phyloP scores from a whole-genome alignment of 345 rosid species.

The Syzygium aromaticum region DNA sequence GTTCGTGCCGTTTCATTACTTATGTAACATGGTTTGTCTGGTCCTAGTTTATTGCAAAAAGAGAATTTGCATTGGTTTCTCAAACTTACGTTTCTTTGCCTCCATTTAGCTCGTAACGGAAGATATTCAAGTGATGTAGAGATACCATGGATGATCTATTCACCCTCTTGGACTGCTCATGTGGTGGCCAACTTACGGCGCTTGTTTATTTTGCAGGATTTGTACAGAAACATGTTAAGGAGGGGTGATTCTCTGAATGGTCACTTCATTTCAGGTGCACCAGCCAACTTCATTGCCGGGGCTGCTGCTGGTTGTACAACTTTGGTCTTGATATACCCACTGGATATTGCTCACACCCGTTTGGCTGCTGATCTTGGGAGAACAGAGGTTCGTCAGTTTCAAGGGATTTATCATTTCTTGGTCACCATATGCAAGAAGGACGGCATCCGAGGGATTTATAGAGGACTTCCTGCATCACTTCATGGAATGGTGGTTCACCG shows the following conservation, averaged over 20 bases:
- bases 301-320: constrained; percentile 92
- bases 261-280: constrained; percentile 48
- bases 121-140: not conserved
- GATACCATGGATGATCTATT: not conserved
- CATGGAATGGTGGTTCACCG: constrained; percentile 86
- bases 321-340: constrained; percentile 73
- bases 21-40: not conserved
- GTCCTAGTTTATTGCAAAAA: not conserved
- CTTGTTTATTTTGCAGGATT: constrained; percentile 36
- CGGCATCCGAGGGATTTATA: constrained; percentile 74
- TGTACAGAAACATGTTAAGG: constrained; percentile 61
- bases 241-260: constrained; percentile 36
- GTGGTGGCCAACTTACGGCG: not conserved
- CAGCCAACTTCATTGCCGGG: constrained; percentile 87
- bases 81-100: not conserved
- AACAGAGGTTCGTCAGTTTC: constrained; percentile 71
- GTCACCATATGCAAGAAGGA: constrained; percentile 61
- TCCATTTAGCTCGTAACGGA: not conserved
- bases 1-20: not conserved
- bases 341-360: constrained; percentile 88
- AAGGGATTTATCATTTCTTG: constrained; percentile 78
- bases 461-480: constrained; percentile 86
- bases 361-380: constrained; percentile 86
- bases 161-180: not conserved
- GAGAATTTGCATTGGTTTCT: not conserved